A percentile compares a stretch with the other conserved stretches of the same genome.
phyloP scores from a whole-genome alignment of 2,329 filamentous ascomycete genomes.

The Plectosphaerella cucumerina region DNA sequence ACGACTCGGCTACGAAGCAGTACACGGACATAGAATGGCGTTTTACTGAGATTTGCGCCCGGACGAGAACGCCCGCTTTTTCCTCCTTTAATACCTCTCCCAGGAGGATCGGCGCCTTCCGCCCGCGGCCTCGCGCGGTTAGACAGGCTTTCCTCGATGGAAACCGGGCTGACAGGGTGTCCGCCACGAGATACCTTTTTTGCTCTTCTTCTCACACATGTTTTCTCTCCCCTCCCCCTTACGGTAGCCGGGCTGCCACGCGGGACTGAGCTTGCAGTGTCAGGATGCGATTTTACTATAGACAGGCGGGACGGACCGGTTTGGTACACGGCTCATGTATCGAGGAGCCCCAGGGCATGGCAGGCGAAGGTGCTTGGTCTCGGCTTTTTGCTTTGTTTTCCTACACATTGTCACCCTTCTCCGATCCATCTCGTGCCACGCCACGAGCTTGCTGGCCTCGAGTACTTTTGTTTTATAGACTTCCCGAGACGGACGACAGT shows the following conservation, averaged over 20 bases:
- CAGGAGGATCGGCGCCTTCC: not conserved
- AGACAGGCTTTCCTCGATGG: not conserved
- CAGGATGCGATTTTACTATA: not conserved
- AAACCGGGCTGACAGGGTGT: not conserved
- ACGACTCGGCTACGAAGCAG: constrained; percentile 32
- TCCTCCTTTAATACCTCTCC: not conserved
- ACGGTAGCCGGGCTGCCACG: not conserved
- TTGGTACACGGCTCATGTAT: constrained; percentile 1
- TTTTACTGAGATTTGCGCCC: constrained; percentile 15
- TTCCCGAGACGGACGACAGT: not conserved
- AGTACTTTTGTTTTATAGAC: not conserved
- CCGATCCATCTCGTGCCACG: not conserved
- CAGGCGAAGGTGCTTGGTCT: constrained; percentile 1
- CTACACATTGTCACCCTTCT: not conserved
- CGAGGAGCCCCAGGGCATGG: constrained; percentile 3
- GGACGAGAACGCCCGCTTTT: not conserved
- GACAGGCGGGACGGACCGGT: not conserved
- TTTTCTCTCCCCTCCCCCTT: not conserved
- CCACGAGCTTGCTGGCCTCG: not conserved
- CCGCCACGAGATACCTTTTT: not conserved
- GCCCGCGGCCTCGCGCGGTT: not conserved
- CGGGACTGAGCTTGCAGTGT: not conserved
- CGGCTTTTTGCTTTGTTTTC: constrained; percentile 1
- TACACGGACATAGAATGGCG: constrained; percentile 36
- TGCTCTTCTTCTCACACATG: not conserved